phyloP scores from a whole-genome alignment of 306 rosid genomes.

The Cucurbita pepo region DNA sequence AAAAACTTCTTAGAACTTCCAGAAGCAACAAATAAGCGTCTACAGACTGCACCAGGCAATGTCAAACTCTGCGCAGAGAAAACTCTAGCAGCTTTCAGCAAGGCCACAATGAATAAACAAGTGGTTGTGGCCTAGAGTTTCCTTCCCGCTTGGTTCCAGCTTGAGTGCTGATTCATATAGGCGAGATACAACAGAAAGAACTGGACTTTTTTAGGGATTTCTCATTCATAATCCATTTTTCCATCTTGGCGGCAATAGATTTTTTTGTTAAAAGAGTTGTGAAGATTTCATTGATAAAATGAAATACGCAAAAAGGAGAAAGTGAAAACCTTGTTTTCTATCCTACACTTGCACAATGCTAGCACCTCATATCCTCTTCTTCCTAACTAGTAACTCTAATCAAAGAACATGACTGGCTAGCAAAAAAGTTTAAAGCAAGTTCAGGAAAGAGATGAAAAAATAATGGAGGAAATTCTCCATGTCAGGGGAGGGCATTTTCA shows the following conservation, averaged over 20 bases:
- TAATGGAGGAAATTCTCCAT: neutral
- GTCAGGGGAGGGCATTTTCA: neutral
- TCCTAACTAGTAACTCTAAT: neutral
- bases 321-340: neutral
- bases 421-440: neutral
- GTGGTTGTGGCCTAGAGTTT: neutral
- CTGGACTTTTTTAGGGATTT: neutral
- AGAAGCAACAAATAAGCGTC: neutral
- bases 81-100: neutral
- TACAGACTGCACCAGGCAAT: neutral
- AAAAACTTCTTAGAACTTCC: neutral
- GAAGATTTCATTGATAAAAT: neutral
- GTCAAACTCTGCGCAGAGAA: neutral
- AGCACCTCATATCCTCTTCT: neutral
- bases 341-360: neutral
- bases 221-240: neutral
- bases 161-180: neutral
- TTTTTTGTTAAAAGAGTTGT: neutral
- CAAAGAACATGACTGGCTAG: neutral
- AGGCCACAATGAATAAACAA: neutral
- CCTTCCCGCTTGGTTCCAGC: neutral
- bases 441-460: neutral
- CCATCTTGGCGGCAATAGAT: neutral
- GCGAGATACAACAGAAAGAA: neutral
- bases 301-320: neutral